Evolutionary conservation across 192 early-diverging fungal species (phyloP), one percentile per base, ranked within the genome.

Genomic region (Backusella psychrophila): DNA sequence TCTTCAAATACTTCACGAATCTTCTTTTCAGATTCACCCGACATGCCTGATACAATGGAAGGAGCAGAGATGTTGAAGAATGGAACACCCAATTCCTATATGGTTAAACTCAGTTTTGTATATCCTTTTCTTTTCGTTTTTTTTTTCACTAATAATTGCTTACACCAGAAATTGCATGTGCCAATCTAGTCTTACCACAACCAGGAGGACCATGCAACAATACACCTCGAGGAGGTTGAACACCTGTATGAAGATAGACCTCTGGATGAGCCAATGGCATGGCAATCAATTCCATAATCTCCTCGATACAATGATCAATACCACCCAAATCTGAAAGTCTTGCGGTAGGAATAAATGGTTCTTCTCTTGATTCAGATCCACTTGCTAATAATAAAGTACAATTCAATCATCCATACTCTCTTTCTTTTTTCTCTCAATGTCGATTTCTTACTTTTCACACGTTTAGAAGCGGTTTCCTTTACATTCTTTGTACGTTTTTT

Each of bases 11-110:
- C 89, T 77, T 98, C 98, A 35, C 98, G 89, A 31, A 99, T 92
- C 85, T 98, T 98, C 81, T 98, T 98, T 81, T 99, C 98, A 6
- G 94, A 96, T 83, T 99, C 98, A 53, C 98, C 98, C 21, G 97
- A 98, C 96, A 98, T 98, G 15, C 96, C 97, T 21, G 95, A 96
- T 8, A 99, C 96, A 33, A 98, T 89, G 1, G 94, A 94, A 19
- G 98, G 98, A 6, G 97, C 96, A 15, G 95, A 94, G 66, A 99
- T 96, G 74, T 92, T 95, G 69, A 98, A 82, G 68, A 99, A 96
- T 2, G 96, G 96, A 9, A 99, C 94, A 4, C 89, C 90, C 9
- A 94, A 86, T 84, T 98, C 94, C 90, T 91, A 53, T 21, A 74
- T 68, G 33, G 33, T 3, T 33, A 17, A 11, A 75, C 65, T 69